Base-by-base conservation (phyloP, 306 rosid genomes). In the Acacia confusa region DNA sequence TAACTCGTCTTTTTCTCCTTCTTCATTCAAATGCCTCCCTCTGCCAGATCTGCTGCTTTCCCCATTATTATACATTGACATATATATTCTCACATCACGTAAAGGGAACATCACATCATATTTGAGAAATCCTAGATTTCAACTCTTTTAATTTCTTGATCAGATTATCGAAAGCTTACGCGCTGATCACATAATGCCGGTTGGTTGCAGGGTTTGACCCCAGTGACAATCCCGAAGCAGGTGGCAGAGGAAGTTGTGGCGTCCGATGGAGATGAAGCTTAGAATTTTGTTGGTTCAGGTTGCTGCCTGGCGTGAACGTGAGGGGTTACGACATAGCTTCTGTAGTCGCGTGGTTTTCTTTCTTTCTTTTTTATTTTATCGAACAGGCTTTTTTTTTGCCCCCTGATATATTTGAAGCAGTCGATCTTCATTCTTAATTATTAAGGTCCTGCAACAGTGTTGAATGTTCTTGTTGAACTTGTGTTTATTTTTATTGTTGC, bases 171-270 rank as follows among this genome's bases (percentile, higher is more conserved):
- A 43, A 81, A 67, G 30, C 38, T 69, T 1, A 50, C 5, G 24
- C 43, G 22, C 27, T 50, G 47, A 34, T 16, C 20, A 22, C 1
- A 36, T 19, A 34, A 0, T 70, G 32, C 66, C 67, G 47, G 38
- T 76, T 86, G 65, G 38, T 72, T 30, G 75, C 72, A 87, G 87
- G 90, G 84, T 70, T 78, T 70, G 85, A 70, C 44, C 10, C 84
- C 78, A 3, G 76, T 74, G 3, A 16, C 55, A 70, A 74, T 55
- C 43, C 4, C 79, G 43, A 70, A 27, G 72, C 48, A 52, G 14
- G 70, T 36, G 2, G 36, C 67, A 2, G 82, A 70, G 58, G 79
- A 74, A n/a, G 77, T 1, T 70, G 69, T 7, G 38, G 63, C 0
- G 64, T 75, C 82, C 0, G 85, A 83, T 34, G 40, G 40, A 0